Evolutionary conservation across 2,329 filamentous ascomycete genomes (phyloP).

Genomic region (Aureobasidium pullulans): DNA sequence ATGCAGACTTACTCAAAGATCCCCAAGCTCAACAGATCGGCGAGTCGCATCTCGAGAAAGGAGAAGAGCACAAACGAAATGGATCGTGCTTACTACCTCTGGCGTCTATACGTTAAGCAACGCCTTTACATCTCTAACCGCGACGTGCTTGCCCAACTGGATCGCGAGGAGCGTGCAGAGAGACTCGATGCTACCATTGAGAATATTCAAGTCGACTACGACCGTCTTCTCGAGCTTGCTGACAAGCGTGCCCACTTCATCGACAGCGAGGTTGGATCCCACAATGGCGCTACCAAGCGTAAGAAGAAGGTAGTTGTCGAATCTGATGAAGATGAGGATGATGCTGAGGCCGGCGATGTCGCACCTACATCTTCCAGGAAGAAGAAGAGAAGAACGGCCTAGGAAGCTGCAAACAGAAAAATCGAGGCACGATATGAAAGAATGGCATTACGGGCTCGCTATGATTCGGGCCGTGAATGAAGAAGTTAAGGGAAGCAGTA

Average conservation of each 20-base stretch:
- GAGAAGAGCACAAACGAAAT: slow-evolving; percentile 47
- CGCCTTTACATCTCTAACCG: slow-evolving; percentile 68
- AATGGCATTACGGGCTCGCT: not conserved
- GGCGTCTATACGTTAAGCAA: slow-evolving; percentile 69
- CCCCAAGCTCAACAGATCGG: slow-evolving; percentile 40
- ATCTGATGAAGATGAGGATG: slow-evolving; percentile 13
- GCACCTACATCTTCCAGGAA: not conserved
- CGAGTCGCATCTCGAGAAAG: slow-evolving; percentile 36
- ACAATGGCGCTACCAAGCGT: not conserved
- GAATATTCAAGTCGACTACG: slow-evolving; percentile 65
- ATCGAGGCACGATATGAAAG: not conserved
- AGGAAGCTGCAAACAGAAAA: not conserved
- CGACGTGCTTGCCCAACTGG: slow-evolving; percentile 62
- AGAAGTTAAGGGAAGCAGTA: not conserved
- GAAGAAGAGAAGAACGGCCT: slow-evolving; percentile 9
- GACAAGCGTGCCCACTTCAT: slow-evolving; percentile 23
- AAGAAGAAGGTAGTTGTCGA: slow-evolving; percentile 11
- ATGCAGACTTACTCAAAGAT: slow-evolving; percentile 62
- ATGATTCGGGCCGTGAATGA: not conserved
- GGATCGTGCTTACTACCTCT: slow-evolving; percentile 59
- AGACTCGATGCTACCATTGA: slow-evolving; percentile 64
- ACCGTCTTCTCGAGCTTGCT: slow-evolving; percentile 51
- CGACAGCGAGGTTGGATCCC: not conserved
- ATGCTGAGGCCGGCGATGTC: not conserved
- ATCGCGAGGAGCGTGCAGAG: slow-evolving; percentile 59